Evolutionary conservation across 2,329 filamentous ascomycete species (phyloP).

Genomic region (Grosmannia clavigera): DNA sequence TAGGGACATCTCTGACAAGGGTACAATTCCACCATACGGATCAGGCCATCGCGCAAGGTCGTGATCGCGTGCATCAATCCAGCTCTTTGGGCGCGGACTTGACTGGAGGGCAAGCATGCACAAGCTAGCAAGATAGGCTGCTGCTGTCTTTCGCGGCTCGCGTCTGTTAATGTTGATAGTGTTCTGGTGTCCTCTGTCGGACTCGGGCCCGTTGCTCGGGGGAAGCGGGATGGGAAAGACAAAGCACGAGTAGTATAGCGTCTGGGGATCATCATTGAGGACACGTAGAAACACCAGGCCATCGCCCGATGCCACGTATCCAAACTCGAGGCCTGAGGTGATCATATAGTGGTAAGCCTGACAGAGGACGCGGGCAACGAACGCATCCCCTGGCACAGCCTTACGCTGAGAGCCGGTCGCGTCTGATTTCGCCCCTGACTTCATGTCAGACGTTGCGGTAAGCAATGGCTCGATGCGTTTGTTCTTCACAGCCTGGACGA

Average conservation of each 20-base stretch:
- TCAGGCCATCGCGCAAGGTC: not conserved
- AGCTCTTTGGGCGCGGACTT: not conserved
- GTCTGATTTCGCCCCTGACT: not conserved
- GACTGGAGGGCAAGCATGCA: not conserved
- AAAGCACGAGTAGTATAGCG: conserved; percentile 4
- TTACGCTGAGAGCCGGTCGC: not conserved
- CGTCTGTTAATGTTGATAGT: not conserved
- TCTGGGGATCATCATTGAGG: not conserved
- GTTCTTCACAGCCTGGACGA: not conserved
- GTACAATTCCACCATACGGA: not conserved
- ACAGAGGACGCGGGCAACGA: conserved; percentile 3
- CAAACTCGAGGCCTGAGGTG: conserved; percentile 5
- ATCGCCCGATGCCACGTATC: conserved; percentile 7
- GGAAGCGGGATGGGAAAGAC: not conserved
- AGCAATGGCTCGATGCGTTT: not conserved
- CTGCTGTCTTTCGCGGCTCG: not conserved
- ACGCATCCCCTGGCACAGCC: not conserved
- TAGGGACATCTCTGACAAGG: not conserved
- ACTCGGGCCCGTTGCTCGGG: not conserved
- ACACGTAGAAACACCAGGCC: conserved; percentile 7
- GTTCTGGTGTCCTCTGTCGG: not conserved
- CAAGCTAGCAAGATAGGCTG: not conserved
- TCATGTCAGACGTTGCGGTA: not conserved
- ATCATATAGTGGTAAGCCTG: conserved; percentile 9
- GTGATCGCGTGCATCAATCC: not conserved